A percentile compares a stretch with the other conserved stretches of the same genome.
These are phyloP conservation scores for Beta vulgaris DNA, from an alignment of 148 eudicot species.

Conservation along the genomic window DNA sequence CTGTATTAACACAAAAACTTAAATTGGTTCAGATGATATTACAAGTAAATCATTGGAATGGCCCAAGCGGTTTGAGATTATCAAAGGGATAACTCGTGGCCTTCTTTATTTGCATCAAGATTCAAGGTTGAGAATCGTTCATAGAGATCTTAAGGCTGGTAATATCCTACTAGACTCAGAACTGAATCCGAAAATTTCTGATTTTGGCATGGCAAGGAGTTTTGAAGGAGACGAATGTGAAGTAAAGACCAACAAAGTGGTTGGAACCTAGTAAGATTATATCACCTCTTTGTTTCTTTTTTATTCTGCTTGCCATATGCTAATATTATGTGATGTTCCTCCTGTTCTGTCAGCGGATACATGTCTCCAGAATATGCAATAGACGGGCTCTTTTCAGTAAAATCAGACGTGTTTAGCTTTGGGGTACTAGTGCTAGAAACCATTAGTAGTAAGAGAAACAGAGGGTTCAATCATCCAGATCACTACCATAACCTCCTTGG, in stretches of 20 bases:
- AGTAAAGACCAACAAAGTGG: conserved; percentile 19
- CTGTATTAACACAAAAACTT: background rate
- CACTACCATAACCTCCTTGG: conserved; percentile 28
- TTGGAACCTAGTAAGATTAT: conserved; percentile 25
- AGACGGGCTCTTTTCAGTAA: conserved; percentile 24
- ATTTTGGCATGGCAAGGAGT: conserved; percentile 29
- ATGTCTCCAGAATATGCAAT: conserved; percentile 28
- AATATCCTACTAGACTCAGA: conserved; percentile 30
- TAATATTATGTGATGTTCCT: background rate
- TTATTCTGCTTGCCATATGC: background rate
- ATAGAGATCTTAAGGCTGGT: conserved; percentile 30
- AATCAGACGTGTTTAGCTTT: conserved; percentile 27
- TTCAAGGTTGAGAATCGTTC: conserved; percentile 31
- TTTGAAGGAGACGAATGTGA: conserved; percentile 22
- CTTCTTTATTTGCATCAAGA: conserved; percentile 37
- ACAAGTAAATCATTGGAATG: conserved; percentile 18
- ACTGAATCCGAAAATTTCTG: conserved; percentile 35
- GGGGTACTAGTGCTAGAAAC: conserved; percentile 23
- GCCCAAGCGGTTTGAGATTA: conserved; percentile 18
- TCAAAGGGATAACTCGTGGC: conserved; percentile 26
- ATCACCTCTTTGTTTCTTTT: background rate
- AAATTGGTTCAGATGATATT: conserved; percentile 15
- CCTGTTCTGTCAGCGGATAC: conserved; percentile 14
- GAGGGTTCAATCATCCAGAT: conserved; percentile 25
- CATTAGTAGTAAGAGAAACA: conserved; percentile 15